Evolutionary conservation across 176 grass and related monocot genomes (phyloP), one percentile per base, ranked within the genome.

Genomic region (Neostapfia colusana): DNA sequence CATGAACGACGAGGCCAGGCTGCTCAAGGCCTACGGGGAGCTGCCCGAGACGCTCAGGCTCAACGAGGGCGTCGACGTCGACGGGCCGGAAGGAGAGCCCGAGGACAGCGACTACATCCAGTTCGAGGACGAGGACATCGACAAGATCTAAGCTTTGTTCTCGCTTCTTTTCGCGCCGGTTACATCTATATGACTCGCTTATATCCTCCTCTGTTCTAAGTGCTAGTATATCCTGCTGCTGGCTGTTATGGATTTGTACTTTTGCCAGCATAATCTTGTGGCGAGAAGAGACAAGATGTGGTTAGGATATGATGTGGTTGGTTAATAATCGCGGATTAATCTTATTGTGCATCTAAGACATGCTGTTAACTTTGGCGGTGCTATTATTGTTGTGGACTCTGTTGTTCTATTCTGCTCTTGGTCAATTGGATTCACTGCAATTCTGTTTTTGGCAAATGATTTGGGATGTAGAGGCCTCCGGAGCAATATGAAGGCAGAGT

Each of bases 141-240:
- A 91, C 81, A 91, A 91, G 85, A 91, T 91, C 82, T 84, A 78
- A 65, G n/a, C n/a, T n/a, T n/a, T n/a, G n/a, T n/a, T n/a, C n/a
- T n/a, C n/a, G n/a, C n/a, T n/a, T n/a, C n/a, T n/a, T n/a, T n/a
- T n/a, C n/a, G n/a, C n/a, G n/a, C n/a, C n/a, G n/a, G n/a, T n/a
- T n/a, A n/a, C n/a, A n/a, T n/a, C n/a, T n/a, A n/a, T n/a, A n/a
- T n/a, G n/a, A n/a, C n/a, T n/a, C n/a, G n/a, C 31, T 31, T 31
- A 2, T 31, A 31, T 31, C 31, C 31, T 31, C 31, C 3, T 31
- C 31, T 31, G 31, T 31, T 31, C 31, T 31, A 31, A 31, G 11
- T 12, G 26, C 31, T 31, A 31, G 31, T 31, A 31, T 31, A 2
- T 31, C 31, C 31, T 31, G 31, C 31, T 31, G 31, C 31, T 31